phyloP scores from a whole-genome alignment of 2,329 filamentous ascomycete species.

The Aspergillus fumigatus region DNA sequence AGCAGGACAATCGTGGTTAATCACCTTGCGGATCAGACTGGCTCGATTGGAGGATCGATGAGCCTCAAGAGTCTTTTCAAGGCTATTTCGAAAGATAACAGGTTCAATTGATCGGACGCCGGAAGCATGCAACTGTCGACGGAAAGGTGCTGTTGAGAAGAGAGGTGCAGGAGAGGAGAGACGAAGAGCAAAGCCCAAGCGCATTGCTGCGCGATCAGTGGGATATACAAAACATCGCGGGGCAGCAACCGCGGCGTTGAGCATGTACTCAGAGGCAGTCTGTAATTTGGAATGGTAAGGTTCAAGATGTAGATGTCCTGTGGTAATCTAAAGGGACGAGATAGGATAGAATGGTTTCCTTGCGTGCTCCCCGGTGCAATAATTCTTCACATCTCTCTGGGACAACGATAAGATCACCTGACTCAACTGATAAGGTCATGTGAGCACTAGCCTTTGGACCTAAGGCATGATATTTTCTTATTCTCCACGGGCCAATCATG shows the following conservation, averaged over 20 bases:
- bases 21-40: slow-evolving; percentile 31
- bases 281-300: neutral
- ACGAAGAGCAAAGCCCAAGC: slow-evolving; percentile 10
- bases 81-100: slow-evolving; percentile 29
- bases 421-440: neutral
- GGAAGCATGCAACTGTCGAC: slow-evolving; percentile 11
- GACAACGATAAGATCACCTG: neutral
- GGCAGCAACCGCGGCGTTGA: slow-evolving; percentile 1
- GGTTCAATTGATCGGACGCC: slow-evolving; percentile 10
- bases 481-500: too few species aligned
- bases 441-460: neutral
- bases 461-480: too few species aligned
- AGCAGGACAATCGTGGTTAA: slow-evolving; percentile 9
- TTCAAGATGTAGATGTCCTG: neutral
- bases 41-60: slow-evolving; percentile 38
- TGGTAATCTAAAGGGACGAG: neutral
- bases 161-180: slow-evolving; percentile 1
- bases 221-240: slow-evolving; percentile 13
- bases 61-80: slow-evolving; percentile 38
- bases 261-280: slow-evolving; percentile 11
- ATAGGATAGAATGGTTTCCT: neutral
- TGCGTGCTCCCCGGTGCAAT: neutral
- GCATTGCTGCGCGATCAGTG: slow-evolving; percentile 23
- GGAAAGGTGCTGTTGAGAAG: neutral
- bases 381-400: neutral